These are phyloP conservation scores for Aureoboletus auriporus DNA, from an alignment of 768 basidiomycete species.

Conservation along the genomic window DNA sequence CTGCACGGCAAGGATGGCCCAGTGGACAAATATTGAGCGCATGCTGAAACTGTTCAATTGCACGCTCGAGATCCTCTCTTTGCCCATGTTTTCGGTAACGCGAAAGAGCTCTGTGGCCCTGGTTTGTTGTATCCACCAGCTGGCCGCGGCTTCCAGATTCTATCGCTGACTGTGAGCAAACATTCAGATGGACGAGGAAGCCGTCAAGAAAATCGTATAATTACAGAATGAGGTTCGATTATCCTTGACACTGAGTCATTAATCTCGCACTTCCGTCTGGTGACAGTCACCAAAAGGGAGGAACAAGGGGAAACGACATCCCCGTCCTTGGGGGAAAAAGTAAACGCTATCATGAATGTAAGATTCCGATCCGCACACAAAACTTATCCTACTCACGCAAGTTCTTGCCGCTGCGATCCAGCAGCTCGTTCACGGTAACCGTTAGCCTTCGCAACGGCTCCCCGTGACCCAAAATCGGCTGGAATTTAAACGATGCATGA, in stretches of 20 bases:
- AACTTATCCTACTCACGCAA: not conserved
- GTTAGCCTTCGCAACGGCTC: not conserved
- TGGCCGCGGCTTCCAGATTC: too few species aligned
- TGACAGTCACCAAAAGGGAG: not conserved
- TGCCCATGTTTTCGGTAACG: too few species aligned
- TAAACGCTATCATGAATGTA: not conserved
- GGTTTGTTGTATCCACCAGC: too few species aligned
- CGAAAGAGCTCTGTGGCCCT: not conserved
- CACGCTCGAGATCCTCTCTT: too few species aligned
- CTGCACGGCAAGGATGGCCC: too few species aligned
- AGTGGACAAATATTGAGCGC: too few species aligned
- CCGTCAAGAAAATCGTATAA: not conserved
- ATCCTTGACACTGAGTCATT: too few species aligned
- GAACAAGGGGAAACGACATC: not conserved
- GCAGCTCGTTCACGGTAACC: not conserved
- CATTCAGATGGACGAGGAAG: not conserved
- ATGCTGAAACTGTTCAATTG: too few species aligned
- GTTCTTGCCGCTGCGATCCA: not conserved
- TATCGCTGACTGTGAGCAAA: too few species aligned
- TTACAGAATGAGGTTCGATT: not conserved
- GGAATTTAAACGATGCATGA: not conserved
- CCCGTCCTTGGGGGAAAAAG: too few species aligned
- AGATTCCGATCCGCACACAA: not conserved
- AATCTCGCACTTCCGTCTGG: not conserved
- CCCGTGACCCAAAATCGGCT: not conserved